A percentile compares a stretch with the other conserved stretches of the same genome.
Conservation (phyloP, 2,329 filamentous ascomycete genomes). For the Elsinoe australis region DNA sequence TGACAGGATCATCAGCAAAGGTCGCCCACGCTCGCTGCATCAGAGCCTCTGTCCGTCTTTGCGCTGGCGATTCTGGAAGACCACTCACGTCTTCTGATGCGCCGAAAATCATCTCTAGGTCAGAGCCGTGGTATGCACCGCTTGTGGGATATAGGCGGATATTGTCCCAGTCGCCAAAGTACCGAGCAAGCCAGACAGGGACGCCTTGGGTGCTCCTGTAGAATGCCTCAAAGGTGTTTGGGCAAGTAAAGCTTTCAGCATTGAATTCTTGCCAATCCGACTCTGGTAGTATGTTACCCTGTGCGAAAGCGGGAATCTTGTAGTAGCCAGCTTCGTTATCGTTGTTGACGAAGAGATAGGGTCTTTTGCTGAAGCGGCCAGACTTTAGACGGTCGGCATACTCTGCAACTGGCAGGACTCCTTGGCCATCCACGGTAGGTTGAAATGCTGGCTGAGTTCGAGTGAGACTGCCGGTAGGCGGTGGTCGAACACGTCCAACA, state of each 20-base stretch:
- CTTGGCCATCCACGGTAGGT: slow-evolving; percentile 24
- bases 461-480: slow-evolving; percentile 21
- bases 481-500: slow-evolving; percentile 20
- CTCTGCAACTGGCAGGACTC: slow-evolving; percentile 24
- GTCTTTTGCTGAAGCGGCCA: slow-evolving; percentile 34
- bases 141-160: slow-evolving; percentile 40
- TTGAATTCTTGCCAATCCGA: slow-evolving; percentile 26
- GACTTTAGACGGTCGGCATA: slow-evolving; percentile 23
- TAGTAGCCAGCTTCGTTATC: slow-evolving; percentile 45
- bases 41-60: slow-evolving; percentile 22
- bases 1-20: slow-evolving; percentile 30
- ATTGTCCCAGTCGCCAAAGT: slow-evolving; percentile 45
- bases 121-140: slow-evolving; percentile 42
- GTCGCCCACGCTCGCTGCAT: slow-evolving; percentile 28
- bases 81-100: slow-evolving; percentile 26
- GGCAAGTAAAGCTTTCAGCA: slow-evolving; percentile 31
- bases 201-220: slow-evolving; percentile 32
- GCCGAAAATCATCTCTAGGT: slow-evolving; percentile 30
- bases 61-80: slow-evolving; percentile 20
- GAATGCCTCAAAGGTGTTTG: slow-evolving; percentile 35
- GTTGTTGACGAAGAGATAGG: slow-evolving; percentile 39
- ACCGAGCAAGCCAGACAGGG: slow-evolving; percentile 42
- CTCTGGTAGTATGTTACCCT: slow-evolving; percentile 35
- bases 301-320: slow-evolving; percentile 35
- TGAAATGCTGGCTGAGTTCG: slow-evolving; percentile 28